A percentile compares a stretch with the other conserved stretches of the same genome.
These are phyloP conservation scores for Tylopilus orsonianus DNA, from an alignment of 1,284 basidiomycete genomes.

Conservation along the genomic window DNA sequence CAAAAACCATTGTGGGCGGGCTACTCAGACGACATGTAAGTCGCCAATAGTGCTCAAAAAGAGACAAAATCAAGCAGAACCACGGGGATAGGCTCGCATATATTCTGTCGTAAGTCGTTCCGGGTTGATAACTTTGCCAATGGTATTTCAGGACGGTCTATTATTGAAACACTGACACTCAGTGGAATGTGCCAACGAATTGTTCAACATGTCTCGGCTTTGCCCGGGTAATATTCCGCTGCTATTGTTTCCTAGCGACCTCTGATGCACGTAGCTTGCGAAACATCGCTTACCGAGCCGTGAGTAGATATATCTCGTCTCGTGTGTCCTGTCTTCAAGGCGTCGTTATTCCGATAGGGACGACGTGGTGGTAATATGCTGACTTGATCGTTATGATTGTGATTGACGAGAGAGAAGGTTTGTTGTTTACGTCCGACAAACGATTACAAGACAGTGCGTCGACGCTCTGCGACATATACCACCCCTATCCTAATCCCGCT, in stretches of 20 bases:
- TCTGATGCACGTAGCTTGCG: conserved; percentile 56
- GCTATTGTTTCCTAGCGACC: background rate
- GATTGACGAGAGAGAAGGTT: conserved; percentile 45
- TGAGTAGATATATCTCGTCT: conserved; percentile 34
- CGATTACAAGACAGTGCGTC: conserved; percentile 79
- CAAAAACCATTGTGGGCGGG: conserved; percentile 2
- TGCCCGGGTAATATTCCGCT: conserved; percentile 59
- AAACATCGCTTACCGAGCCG: conserved; percentile 77
- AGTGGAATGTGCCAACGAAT: conserved; percentile 83
- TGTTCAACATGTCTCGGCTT: conserved; percentile 71
- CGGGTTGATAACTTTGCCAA: background rate
- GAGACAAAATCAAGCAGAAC: conserved; percentile 20
- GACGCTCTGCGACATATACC: conserved; percentile 25
- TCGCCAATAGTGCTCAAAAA: background rate
- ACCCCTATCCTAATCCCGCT: conserved; percentile 8
- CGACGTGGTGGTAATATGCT: conserved; percentile 68
- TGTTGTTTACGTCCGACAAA: conserved; percentile 79
- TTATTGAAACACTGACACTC: conserved; percentile 12
- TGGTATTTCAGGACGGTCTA: conserved; percentile 1
- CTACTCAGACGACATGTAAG: conserved; percentile 49
- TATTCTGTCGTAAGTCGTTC: conserved; percentile 69
- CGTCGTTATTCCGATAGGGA: conserved; percentile 48
- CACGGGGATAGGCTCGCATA: conserved; percentile 61
- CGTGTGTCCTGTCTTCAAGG: conserved; percentile 5
- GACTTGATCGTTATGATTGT: background rate